Conservation (phyloP, 768 basidiomycete genomes). For the Lentinula raphanica region DNA sequence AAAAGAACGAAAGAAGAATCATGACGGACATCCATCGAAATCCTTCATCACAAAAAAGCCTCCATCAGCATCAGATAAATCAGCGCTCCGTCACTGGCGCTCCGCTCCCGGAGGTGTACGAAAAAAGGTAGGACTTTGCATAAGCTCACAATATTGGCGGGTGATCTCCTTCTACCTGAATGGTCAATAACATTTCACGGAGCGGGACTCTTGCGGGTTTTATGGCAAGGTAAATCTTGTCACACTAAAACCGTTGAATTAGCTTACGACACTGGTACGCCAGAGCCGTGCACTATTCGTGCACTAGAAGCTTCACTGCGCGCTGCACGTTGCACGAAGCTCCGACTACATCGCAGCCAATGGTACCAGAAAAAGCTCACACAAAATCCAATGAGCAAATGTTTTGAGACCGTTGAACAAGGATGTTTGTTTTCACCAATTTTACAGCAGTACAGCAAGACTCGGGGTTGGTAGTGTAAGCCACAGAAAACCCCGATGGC, state of each 20-base stretch:
- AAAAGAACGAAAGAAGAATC: neutral
- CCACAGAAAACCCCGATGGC: neutral
- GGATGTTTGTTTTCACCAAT: neutral
- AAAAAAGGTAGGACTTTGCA: neutral
- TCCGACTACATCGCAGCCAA: conserved; percentile 5
- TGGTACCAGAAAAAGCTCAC: neutral
- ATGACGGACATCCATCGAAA: neutral
- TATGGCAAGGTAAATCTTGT: conserved; percentile 1
- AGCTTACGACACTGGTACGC: conserved; percentile 5
- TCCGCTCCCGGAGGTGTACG: neutral
- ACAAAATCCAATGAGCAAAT: neutral
- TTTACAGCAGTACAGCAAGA: neutral
- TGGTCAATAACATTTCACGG: conserved; percentile 1
- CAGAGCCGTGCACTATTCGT: neutral
- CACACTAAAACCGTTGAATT: neutral
- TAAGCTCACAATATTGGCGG: neutral
- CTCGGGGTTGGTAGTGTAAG: neutral
- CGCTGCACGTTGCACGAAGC: conserved; percentile 4
- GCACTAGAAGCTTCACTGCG: conserved; percentile 3
- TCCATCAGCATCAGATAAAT: conserved; percentile 6
- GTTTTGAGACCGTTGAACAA: neutral
- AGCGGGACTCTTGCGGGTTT: neutral
- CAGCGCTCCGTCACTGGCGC: conserved; percentile 6
- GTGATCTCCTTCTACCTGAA: neutral
- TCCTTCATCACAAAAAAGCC: neutral